Evolutionary conservation across 78 protist species (phyloP), one percentile per base, ranked within the genome.

Genomic region (Dictyostelium purpureum): DNA sequence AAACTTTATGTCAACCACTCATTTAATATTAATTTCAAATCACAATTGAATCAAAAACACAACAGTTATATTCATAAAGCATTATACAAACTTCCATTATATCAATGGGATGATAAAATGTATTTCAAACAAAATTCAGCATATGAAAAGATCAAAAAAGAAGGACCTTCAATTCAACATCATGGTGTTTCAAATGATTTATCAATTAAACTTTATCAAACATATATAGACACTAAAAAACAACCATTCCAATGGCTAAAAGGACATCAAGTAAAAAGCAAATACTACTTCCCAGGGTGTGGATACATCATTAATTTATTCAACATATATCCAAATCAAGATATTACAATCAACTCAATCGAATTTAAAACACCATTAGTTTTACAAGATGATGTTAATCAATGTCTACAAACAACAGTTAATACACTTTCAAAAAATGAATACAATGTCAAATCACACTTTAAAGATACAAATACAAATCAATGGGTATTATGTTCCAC

Each of bases 311-410:
- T 66, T 43, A 63, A 54, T 40, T 26, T 78, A 6, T 33, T 78
- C 21, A 73, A 73, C 5, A 6, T 49, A 67, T 67, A 10, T 40
- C 7, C 38, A 0, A 1, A 16, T 67, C 12, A 38, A 77, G 73
- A 77, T 37, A 6, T 77, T 4, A 0, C 6, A 26, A 77, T 77
- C 24, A 10, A 77, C 16, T 5, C 40, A 0, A 3, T 77, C 0
- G 87, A 77, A 26, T 77, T 77, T 38, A 31, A 21, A 12, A 21
- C n/a, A 42, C 74, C 87, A 77, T 61, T 77, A 37, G 33, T 80
- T 28, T 80, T 80, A 40, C 37, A 26, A 26, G 89, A 80, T 5
- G 89, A 77, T 51, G 59, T 49, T 2, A 38, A 40, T n/a, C 73
- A 45, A 42, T 69, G 69, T 33, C 24, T 79, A 2, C 88, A 79